phyloP scores from a whole-genome alignment of 2,329 filamentous ascomycete species.

The Ophiostoma ips region DNA sequence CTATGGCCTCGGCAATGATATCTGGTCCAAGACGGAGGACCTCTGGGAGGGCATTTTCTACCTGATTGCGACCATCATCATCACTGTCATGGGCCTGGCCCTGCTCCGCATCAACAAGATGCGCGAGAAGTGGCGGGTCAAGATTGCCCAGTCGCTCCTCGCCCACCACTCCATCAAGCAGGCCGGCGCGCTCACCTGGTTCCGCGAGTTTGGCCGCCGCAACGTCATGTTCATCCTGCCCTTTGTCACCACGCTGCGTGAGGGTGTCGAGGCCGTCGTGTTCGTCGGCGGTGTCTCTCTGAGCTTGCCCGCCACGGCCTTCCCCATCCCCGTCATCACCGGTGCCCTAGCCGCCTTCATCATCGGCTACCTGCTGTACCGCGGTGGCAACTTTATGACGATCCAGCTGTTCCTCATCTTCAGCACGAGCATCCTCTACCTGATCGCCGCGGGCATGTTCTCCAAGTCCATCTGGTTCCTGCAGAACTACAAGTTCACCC shows the following conservation, averaged over 20 bases:
- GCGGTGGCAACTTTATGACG: constrained; percentile 13
- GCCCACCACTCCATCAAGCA: constrained; percentile 23
- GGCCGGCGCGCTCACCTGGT: constrained; percentile 18
- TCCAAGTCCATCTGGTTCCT: constrained; percentile 61
- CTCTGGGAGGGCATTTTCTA: constrained; percentile 73
- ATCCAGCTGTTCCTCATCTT: constrained; percentile 48
- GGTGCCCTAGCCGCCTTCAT: constrained; percentile 53
- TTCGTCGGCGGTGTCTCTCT: constrained; percentile 79
- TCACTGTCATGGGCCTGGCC: constrained; percentile 66
- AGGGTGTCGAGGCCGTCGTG: constrained; percentile 75
- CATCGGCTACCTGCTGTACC: constrained; percentile 63
- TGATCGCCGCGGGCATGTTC: constrained; percentile 69
- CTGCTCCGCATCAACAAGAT: constrained; percentile 71
- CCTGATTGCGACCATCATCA: constrained; percentile 63
- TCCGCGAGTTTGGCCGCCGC: constrained; percentile 48
- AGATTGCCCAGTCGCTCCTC: constrained; percentile 59
- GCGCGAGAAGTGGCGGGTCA: constrained; percentile 76
- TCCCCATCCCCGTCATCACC: constrained; percentile 62
- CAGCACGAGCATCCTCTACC: constrained; percentile 67
- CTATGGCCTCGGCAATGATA: constrained; percentile 51
- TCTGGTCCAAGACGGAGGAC: constrained; percentile 55
- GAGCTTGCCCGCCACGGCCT: constrained; percentile 56
- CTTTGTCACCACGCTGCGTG: constrained; percentile 75
- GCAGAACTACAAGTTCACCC: constrained; percentile 37
- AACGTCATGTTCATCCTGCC: constrained; percentile 79